phyloP scores from a whole-genome alignment of 1,284 basidiomycete species.

The Macrocystidia cucumis region DNA sequence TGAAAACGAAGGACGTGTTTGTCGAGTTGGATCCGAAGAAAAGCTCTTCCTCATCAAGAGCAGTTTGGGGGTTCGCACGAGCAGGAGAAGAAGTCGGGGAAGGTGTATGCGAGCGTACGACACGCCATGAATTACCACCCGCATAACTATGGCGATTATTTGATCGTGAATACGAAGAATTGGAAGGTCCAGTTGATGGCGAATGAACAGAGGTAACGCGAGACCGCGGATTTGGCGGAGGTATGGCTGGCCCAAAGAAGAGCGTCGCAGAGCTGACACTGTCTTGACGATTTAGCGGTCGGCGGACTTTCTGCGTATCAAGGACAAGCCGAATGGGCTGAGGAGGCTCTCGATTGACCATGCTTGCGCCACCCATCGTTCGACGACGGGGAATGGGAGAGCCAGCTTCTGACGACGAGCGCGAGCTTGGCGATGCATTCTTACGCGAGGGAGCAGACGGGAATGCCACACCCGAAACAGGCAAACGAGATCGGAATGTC shows the following conservation, averaged over 20 bases:
- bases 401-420: conserved; percentile 30
- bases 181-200: too few relatives aligned
- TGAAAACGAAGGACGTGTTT: conserved; percentile 48
- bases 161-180: too few relatives aligned
- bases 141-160: conserved; percentile 59
- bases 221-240: conserved; percentile 15
- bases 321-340: conserved; percentile 13
- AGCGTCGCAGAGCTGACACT: conserved; percentile 50
- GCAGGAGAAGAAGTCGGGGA: conserved; percentile 33
- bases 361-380: conserved; percentile 22
- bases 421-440: conserved; percentile 23
- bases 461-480: too few relatives aligned
- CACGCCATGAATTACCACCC: conserved; percentile 30
- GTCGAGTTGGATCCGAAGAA: conserved; percentile 40
- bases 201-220: too few relatives aligned
- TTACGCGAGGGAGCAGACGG: conserved; percentile 20
- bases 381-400: conserved; percentile 45
- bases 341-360: conserved; percentile 15
- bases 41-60: conserved; percentile 52
- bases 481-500: too few relatives aligned
- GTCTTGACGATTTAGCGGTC: conserved; percentile 28
- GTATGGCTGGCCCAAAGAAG: conserved; percentile 66
- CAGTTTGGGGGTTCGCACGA: too few relatives aligned
- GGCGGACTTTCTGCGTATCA: too few relatives aligned
- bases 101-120: conserved; percentile 34